These are phyloP conservation scores for Calycina herbarum DNA, from an alignment of 2,329 filamentous ascomycete genomes.

Conservation along the genomic window DNA sequence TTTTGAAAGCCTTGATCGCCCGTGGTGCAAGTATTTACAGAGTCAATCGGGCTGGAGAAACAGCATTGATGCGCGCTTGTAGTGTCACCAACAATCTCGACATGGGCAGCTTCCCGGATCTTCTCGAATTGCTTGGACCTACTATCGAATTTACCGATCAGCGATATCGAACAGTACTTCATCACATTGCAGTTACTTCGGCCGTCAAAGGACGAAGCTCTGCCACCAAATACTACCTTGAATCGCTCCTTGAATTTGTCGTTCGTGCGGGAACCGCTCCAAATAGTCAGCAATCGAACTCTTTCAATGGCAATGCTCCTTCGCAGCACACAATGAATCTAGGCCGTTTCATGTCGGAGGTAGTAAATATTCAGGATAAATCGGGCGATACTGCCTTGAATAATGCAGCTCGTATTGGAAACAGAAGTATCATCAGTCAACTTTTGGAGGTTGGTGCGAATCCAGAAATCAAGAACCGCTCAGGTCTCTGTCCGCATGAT, in stretches of 20 bases:
- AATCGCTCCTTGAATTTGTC: slow-evolving; percentile 91
- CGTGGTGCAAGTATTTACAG: slow-evolving; percentile 85
- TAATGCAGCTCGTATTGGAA: slow-evolving; percentile 88
- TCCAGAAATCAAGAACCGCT: slow-evolving; percentile 86
- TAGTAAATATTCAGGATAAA: slow-evolving; percentile 93
- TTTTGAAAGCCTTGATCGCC: slow-evolving; percentile 77
- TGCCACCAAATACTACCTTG: slow-evolving; percentile 93
- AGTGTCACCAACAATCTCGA: slow-evolving; percentile 94
- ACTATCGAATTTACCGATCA: slow-evolving; percentile 90
- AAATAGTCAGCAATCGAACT: slow-evolving; percentile 49
- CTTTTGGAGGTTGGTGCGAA: slow-evolving; percentile 93
- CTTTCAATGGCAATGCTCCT: slow-evolving; percentile 31
- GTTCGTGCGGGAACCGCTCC: slow-evolving; percentile 76
- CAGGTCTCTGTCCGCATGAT: slow-evolving; percentile 84
- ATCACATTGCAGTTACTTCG: slow-evolving; percentile 94
- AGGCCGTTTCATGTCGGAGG: slow-evolving; percentile 92
- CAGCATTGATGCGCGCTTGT: slow-evolving; percentile 88
- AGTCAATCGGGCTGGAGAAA: slow-evolving; percentile 87
- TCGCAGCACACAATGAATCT: slow-evolving; percentile 63
- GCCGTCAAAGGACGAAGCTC: slow-evolving; percentile 91
- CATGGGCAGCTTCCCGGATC: slow-evolving; percentile 82
- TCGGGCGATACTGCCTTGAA: slow-evolving; percentile 94
- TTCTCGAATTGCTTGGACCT: slow-evolving; percentile 83
- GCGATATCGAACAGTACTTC: slow-evolving; percentile 86
- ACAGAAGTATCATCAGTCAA: slow-evolving; percentile 94